A percentile compares a stretch with the other conserved stretches of the same genome.
Conservation (phyloP, 768 basidiomycete species). For the Saitozyma sp. region DNA sequence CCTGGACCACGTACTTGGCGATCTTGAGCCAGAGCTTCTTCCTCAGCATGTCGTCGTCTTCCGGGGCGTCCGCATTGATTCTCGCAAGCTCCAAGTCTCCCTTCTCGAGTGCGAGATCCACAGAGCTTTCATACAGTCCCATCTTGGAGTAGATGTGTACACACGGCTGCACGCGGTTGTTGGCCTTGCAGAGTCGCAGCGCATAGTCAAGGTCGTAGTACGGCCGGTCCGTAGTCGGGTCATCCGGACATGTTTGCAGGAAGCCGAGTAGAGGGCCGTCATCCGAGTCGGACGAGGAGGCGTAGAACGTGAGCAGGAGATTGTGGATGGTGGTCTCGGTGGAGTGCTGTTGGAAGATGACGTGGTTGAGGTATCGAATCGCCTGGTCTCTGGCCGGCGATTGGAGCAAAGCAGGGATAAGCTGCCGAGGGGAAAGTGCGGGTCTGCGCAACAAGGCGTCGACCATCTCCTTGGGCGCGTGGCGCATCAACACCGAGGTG, state of each 20-base stretch:
- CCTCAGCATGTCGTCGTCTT: constrained; percentile 77
- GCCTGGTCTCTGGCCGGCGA: constrained; percentile 64
- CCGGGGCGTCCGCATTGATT: constrained; percentile 90
- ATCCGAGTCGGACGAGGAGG: constrained; percentile 56
- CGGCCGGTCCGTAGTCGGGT: constrained; percentile 79
- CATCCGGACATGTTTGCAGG: constrained; percentile 73
- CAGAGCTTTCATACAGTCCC: constrained; percentile 94
- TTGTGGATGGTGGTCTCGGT: constrained; percentile 89
- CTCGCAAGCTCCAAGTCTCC: constrained; percentile 94
- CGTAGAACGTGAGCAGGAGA: constrained; percentile 83
- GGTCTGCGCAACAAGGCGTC: constrained; percentile 88
- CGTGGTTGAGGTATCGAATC: constrained; percentile 80
- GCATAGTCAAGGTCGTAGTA: constrained; percentile 98
- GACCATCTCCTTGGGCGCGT: constrained; percentile 83
- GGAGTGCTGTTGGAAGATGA: constrained; percentile 76
- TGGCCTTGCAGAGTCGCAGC: constrained; percentile 80
- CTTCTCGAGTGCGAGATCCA: constrained; percentile 89
- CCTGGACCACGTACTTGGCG: constrained; percentile 96
- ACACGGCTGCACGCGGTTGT: constrained; percentile 78
- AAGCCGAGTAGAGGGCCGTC: constrained; percentile 64
- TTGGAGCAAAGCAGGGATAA: constrained; percentile 85
- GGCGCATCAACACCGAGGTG: constrained; percentile 79
- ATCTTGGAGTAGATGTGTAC: constrained; percentile 97
- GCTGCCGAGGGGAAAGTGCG: constrained; percentile 72
- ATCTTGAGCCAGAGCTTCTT: constrained; percentile 99